phyloP scores from a whole-genome alignment of 2,329 filamentous ascomycete species.

The Ceratocystis destructans region DNA sequence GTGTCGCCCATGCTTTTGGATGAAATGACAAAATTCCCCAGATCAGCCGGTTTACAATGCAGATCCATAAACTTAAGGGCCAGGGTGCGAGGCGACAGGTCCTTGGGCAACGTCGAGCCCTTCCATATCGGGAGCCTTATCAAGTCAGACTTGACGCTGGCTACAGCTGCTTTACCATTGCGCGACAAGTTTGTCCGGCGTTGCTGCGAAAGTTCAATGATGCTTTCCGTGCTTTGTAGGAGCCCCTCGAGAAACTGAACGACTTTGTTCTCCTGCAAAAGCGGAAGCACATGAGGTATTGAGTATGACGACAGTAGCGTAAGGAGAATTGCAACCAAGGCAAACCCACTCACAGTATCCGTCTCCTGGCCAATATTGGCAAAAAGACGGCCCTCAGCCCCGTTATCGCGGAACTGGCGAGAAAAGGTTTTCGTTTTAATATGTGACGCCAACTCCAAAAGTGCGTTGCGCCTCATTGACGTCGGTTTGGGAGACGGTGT shows the following conservation, averaged over 20 bases:
- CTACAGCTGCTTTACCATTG: conserved; percentile 43
- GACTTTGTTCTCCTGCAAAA: conserved; percentile 42
- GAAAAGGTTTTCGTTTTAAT: conserved; percentile 50
- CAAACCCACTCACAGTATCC: conserved; percentile 49
- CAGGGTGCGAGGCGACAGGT: conserved; percentile 48
- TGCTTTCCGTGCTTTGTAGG: conserved; percentile 39
- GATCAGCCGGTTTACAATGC: conserved; percentile 17
- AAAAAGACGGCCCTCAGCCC: conserved; percentile 55
- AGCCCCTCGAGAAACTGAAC: conserved; percentile 42
- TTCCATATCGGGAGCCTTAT: conserved; percentile 47
- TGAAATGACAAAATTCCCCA: conserved; percentile 15
- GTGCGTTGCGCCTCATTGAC: conserved; percentile 42
- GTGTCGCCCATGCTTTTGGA: conserved; percentile 19
- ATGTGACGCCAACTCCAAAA: conserved; percentile 47
- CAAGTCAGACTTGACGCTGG: conserved; percentile 40
- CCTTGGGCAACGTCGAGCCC: conserved; percentile 31
- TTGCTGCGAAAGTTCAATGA: conserved; percentile 48
- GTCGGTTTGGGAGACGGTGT: conserved; percentile 33
- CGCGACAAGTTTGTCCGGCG: conserved; percentile 56
- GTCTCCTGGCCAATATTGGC: conserved; percentile 44
- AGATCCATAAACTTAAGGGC: conserved; percentile 31
- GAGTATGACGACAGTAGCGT: conserved; percentile 48
- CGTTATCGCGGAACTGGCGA: conserved; percentile 59
- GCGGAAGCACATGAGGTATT: conserved; percentile 44
- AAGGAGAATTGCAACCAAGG: conserved; percentile 49